These are phyloP conservation scores for Neurospora africana DNA, from an alignment of 495 filamentous ascomycete genomes.

Conservation along the genomic window DNA sequence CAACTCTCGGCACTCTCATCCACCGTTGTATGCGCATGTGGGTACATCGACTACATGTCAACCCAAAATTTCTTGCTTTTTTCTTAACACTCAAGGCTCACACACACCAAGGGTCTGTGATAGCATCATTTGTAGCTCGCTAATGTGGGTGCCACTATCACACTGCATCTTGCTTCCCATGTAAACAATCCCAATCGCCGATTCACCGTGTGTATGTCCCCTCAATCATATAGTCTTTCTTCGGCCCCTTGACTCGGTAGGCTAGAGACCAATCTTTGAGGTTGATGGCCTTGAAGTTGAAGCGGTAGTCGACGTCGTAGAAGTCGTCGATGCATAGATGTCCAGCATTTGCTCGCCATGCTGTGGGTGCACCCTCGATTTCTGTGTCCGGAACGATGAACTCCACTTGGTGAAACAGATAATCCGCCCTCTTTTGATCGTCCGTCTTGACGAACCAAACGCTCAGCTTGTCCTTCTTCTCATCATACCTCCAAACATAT, in stretches of 20 bases:
- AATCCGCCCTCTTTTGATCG: constrained; percentile 47
- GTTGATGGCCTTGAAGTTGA: constrained; percentile 44
- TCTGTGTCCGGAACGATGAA: constrained; percentile 19
- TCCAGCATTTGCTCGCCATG: constrained; percentile 46
- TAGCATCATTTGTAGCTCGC: not conserved
- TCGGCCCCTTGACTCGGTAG: constrained; percentile 55
- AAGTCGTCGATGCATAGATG: constrained; percentile 57
- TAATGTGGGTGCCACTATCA: not conserved
- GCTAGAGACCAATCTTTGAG: constrained; percentile 44
- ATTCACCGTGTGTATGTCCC: constrained; percentile 34
- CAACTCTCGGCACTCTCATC: not conserved
- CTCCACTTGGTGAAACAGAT: constrained; percentile 53
- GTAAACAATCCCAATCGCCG: not conserved
- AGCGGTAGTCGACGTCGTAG: constrained; percentile 52
- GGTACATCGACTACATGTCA: not conserved
- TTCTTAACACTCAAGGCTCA: not conserved
- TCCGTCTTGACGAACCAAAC: constrained; percentile 57
- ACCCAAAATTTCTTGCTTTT: not conserved
- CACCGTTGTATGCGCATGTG: not conserved
- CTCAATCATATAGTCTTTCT: constrained; percentile 55
- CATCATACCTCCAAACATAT: constrained; percentile 50
- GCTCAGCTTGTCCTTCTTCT: constrained; percentile 42
- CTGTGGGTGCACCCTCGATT: constrained; percentile 7
- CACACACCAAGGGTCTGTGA: not conserved
- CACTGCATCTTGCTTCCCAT: not conserved